Conservation (phyloP, 169 alveolate genomes). For the Plasmodium ovale region DNA sequence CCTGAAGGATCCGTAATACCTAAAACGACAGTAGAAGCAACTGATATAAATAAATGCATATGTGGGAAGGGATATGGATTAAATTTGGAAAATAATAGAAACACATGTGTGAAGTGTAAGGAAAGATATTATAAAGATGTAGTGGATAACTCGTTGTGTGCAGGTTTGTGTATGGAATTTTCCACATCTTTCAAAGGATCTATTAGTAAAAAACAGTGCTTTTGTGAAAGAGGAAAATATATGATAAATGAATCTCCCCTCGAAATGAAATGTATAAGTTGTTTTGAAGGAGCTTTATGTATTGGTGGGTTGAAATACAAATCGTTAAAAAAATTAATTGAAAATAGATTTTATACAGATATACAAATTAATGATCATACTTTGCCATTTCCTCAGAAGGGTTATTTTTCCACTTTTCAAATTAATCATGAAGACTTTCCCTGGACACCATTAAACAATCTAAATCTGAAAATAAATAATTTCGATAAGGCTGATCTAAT, state of each 20-base stretch:
- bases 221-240: constrained; percentile 83
- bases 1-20: constrained; percentile 85
- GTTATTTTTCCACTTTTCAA: constrained; percentile 68
- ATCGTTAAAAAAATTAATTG: constrained; percentile 75
- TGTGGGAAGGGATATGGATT: constrained; percentile 83
- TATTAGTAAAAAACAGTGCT: constrained; percentile 83
- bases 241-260: constrained; percentile 76
- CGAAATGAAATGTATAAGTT: constrained; percentile 78
- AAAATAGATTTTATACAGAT: constrained; percentile 65
- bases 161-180: constrained; percentile 86
- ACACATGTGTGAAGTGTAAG: constrained; percentile 80
- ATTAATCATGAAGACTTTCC: constrained; percentile 55
- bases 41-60: constrained; percentile 81
- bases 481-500: constrained; percentile 34
- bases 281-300: constrained; percentile 83
- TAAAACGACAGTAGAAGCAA: constrained; percentile 78
- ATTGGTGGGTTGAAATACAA: constrained; percentile 81
- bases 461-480: constrained; percentile 51
- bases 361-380: constrained; percentile 64
- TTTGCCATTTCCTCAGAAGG: constrained; percentile 74
- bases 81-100: constrained; percentile 6
- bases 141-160: constrained; percentile 84
- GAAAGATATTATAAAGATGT: constrained; percentile 87
- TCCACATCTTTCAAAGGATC: constrained; percentile 87
- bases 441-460: constrained; percentile 58